Evolutionary conservation across 495 filamentous ascomycete species (phyloP), one percentile per base, ranked within the genome.

Genomic region (Aspergillus carlsbadensis): DNA sequence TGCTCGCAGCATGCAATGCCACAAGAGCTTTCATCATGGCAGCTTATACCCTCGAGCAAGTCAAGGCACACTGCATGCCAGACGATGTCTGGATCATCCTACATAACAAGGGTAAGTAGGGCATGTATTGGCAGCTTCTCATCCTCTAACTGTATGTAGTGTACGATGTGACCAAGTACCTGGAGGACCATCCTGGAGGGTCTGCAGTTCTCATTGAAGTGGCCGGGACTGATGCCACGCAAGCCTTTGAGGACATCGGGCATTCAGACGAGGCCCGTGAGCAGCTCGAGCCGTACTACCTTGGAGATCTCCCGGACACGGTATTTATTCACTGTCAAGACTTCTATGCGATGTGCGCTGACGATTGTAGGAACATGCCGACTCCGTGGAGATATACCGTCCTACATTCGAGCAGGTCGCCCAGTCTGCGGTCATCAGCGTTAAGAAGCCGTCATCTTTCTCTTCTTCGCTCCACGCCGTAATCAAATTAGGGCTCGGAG

Each of bases 161-260:
- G 5, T 83, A 81, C 65, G 63, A 84, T 59, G 66, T 81, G 18
- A 72, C 81, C 5, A 66, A 66, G 24, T 84, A 82, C 56, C 45
- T 77, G 1, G 56, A 76, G 20, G 79, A 84, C 49, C 81, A 84
- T 44, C 83, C 82, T 5, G 81, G 82, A 13, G 83, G 81, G 5
- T 54, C 49, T 3, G 74, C 71, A 2, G 62, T 79, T n/a, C 65
- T 85, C 1, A 10, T 67, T 1, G 75, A 82, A 50, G 65, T 73
- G 8, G 81, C 80, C 24, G 81, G 82, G 2, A 69, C 61, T 10
- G 81, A 85, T 65, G 81, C 78, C 3, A 83, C 75, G 0, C 72
- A 72, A 14, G 73, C 63, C 0, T 84, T 77, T 48, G 79, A 84
- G 18, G 70, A 83, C 18, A 70, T 71, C 13, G 82, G 81, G 6